Evolutionary conservation across 2,329 filamentous ascomycete species (phyloP).

Genomic region (Cercospora canescens): DNA sequence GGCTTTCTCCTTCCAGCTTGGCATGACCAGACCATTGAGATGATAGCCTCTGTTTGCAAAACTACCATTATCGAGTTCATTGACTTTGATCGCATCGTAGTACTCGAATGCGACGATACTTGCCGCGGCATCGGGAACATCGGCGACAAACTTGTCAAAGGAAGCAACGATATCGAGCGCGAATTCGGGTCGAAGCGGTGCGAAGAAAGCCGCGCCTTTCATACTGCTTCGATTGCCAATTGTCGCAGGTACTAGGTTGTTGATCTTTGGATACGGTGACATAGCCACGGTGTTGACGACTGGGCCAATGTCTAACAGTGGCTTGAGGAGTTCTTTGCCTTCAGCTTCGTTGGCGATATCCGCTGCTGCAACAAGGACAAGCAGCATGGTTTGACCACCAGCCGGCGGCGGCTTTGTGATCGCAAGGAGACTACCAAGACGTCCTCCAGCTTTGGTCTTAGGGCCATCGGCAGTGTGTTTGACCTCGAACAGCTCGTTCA

Average conservation of each 20-base stretch:
- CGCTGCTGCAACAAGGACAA: constrained; percentile 21
- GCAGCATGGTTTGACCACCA: constrained; percentile 26
- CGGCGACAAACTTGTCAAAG: constrained; percentile 24
- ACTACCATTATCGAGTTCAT: constrained; percentile 23
- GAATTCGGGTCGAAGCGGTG: constrained; percentile 27
- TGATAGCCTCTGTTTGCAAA: constrained; percentile 33
- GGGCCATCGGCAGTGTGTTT: constrained; percentile 15
- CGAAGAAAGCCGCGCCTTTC: constrained; percentile 30
- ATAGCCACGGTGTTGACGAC: constrained; percentile 25
- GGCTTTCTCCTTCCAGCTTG: constrained; percentile 31
- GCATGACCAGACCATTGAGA: constrained; percentile 32
- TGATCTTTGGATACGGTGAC: constrained; percentile 26
- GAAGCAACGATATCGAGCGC: constrained; percentile 22
- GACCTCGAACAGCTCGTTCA: constrained; percentile 28
- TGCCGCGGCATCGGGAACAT: constrained; percentile 23
- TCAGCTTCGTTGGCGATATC: constrained; percentile 22
- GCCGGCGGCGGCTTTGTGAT: constrained; percentile 28
- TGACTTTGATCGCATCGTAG: constrained; percentile 28
- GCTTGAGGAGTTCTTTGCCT: constrained; percentile 23
- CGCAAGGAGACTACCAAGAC: constrained; percentile 20
- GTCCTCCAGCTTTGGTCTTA: constrained; percentile 22
- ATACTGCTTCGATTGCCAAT: constrained; percentile 28
- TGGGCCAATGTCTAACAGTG: constrained; percentile 27
- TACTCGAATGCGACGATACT: constrained; percentile 30
- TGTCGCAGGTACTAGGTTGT: constrained; percentile 25